Conservation (phyloP, 1,284 basidiomycete species). For the Fomitopsis schrenkii region DNA sequence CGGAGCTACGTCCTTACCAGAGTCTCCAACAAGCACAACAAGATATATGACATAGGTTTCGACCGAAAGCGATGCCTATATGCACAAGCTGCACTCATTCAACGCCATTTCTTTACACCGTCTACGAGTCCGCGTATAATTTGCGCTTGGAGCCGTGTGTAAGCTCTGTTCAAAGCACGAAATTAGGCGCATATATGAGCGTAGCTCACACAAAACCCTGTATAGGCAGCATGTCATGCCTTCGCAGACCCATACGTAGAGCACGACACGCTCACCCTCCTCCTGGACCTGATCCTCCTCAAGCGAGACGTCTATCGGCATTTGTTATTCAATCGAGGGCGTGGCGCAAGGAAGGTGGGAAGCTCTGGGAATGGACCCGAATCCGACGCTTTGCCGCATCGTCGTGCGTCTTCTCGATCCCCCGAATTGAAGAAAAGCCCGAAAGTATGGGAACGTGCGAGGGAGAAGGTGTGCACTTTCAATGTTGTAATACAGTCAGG, state of each 20-base stretch:
- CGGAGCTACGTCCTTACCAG: no score
- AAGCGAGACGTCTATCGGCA: constrained; percentile 88
- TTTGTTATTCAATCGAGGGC: constrained; percentile 83
- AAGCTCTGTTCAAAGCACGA: constrained; percentile 24
- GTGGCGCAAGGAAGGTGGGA: constrained; percentile 48
- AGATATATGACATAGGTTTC: not conserved
- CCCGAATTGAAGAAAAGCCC: not conserved
- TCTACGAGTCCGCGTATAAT: constrained; percentile 82
- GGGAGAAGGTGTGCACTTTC: constrained; percentile 18
- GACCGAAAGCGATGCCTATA: constrained; percentile 59
- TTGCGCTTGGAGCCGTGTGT: constrained; percentile 80
- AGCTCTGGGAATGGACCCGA: constrained; percentile 6
- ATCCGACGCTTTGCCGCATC: not conserved
- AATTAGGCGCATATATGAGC: no score
- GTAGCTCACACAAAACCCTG: not conserved
- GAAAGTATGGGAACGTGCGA: constrained; percentile 2
- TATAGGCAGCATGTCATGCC: constrained; percentile 45
- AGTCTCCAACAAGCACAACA: no score
- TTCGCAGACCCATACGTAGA: constrained; percentile 92
- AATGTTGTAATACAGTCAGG: not conserved
- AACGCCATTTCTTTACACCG: constrained; percentile 73
- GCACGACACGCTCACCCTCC: constrained; percentile 73
- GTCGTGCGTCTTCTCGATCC: not conserved
- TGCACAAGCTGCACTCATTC: constrained; percentile 76
- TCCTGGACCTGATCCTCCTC: constrained; percentile 83